Conservation (phyloP, 202 grass and related monocot genomes). For the Zizania palustris region DNA sequence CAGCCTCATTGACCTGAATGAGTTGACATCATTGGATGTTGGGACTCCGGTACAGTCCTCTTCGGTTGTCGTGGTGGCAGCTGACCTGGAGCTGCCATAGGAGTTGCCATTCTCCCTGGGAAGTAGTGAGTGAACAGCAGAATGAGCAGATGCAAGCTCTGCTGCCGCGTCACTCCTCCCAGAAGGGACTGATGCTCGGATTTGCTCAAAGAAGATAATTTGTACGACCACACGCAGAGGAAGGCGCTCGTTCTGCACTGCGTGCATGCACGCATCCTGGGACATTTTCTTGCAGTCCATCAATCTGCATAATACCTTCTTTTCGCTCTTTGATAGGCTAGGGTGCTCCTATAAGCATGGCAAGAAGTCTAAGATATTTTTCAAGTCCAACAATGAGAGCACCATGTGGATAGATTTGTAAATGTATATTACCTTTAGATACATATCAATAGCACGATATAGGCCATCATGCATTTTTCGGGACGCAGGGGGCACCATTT, state of each 20-base stretch:
- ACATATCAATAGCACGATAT: constrained; percentile 94
- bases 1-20: constrained; percentile 65
- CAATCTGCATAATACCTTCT: constrained; percentile 76
- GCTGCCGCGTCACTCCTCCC: constrained; percentile 24
- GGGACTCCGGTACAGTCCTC: constrained; percentile 68
- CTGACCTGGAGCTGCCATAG: constrained; percentile 86
- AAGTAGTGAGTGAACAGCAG: constrained; percentile 49
- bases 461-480: constrained; percentile 74
- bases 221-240: constrained; percentile 93
- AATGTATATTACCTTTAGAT: constrained; percentile 79
- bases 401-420: background rate
- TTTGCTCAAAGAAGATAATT: constrained; percentile 93
- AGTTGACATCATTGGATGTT: constrained; percentile 59
- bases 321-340: constrained; percentile 79
- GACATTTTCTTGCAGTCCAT: constrained; percentile 97
- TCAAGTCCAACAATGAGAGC: background rate
- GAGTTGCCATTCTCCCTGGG: constrained; percentile 83
- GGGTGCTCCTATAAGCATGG: constrained; percentile 77
- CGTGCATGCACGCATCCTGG: constrained; percentile 76
- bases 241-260: constrained; percentile 91
- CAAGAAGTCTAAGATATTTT: background rate
- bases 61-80: constrained; percentile 72
- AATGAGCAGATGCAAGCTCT: constrained; percentile 44
- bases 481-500: constrained; percentile 61
- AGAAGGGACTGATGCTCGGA: constrained; percentile 50